Evolutionary conservation across 768 basidiomycete species (phyloP).

Genomic region (Baorangia bicolor): DNA sequence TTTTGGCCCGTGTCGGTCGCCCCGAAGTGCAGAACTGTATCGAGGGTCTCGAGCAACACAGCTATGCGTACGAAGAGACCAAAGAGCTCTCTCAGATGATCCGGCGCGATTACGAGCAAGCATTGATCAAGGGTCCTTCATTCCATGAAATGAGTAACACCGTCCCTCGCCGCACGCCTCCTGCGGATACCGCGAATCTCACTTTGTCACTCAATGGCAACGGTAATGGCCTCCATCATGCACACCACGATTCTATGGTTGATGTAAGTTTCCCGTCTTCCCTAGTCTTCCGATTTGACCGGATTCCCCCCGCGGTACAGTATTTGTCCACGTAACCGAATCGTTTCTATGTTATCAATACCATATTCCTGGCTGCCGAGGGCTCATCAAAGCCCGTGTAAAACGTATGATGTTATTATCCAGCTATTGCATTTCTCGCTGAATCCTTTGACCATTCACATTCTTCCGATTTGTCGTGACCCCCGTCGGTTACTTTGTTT

Average conservation of each 20-base stretch:
- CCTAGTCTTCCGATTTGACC: constrained; percentile 11
- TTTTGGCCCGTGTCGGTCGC: constrained; percentile 80
- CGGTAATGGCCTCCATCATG: constrained; percentile 16
- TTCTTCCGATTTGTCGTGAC: constrained; percentile 3
- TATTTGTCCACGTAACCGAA: constrained; percentile 25
- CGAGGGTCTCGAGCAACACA: constrained; percentile 84
- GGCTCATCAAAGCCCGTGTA: constrained; percentile 20
- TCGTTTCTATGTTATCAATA: constrained; percentile 24
- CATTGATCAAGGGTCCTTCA: constrained; percentile 35
- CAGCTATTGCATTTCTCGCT: constrained; percentile 9
- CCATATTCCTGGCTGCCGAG: constrained; percentile 20
- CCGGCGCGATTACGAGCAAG: constrained; percentile 45
- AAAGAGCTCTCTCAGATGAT: constrained; percentile 76
- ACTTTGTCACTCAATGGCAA: constrained; percentile 18
- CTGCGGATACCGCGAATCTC: constrained; percentile 11
- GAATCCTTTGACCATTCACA: constrained; percentile 7
- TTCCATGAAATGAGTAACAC: constrained; percentile 42
- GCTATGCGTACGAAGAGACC: constrained; percentile 83
- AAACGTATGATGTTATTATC: constrained; percentile 27
- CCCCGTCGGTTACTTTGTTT: neutral
- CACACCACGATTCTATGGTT: constrained; percentile 23
- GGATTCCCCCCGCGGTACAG: constrained; percentile 5
- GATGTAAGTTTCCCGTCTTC: neutral
- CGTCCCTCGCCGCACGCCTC: constrained; percentile 26
- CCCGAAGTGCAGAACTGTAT: constrained; percentile 84